Evolutionary conservation across 352 stramenopile species (phyloP), one percentile per base, ranked within the genome.

Genomic region (Aphanomyces astaci): DNA sequence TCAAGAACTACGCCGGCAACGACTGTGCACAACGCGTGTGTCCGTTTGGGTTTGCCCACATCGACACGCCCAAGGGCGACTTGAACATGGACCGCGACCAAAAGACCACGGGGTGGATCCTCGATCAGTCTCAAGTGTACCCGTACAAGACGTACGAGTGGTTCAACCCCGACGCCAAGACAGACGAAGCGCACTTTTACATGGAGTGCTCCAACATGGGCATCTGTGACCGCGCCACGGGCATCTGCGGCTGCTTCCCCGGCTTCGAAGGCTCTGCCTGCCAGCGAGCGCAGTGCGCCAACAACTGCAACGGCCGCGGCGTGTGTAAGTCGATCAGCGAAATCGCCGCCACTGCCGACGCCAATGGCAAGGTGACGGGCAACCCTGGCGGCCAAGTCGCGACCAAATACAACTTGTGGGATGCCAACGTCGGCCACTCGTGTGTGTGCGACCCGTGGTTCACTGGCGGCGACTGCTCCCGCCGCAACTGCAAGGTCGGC

Each of bases 201-300:
- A 86, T 90, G 75, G 89, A 98, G 71, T 98, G 93, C 74, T 94
- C 85, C 43, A 97, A 97, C 79, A 96, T 96, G 70, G 93, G 93
- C 22, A 72, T 97, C 55, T 98, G 91, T 63, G 90, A 98, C 72
- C 85, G 90, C 51, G 57, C 49, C 7, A 79, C 80, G 31, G 93
- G 92, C 1, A 56, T 82, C 24, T 98, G 93, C 71, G 70, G 77
- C 39, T 98, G 93, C 71, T 96, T 98, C 63, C 76, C 84, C 62
- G 92, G 90, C 36, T 98, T 89, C 66, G 89, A 97, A 70, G 93
- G 93, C 51, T 78, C 70, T 13, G 87, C 85, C 0, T 98, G 92
- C 63, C 80, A 95, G 52, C 83, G 90, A 46, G 79, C 80, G 36
- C 68, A 72, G 11, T 96, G 87, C 71, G 75, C 75, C n/a, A 80